phyloP scores from a whole-genome alignment of 805 yeast species.

The Torulaspora delbrueckii region DNA sequence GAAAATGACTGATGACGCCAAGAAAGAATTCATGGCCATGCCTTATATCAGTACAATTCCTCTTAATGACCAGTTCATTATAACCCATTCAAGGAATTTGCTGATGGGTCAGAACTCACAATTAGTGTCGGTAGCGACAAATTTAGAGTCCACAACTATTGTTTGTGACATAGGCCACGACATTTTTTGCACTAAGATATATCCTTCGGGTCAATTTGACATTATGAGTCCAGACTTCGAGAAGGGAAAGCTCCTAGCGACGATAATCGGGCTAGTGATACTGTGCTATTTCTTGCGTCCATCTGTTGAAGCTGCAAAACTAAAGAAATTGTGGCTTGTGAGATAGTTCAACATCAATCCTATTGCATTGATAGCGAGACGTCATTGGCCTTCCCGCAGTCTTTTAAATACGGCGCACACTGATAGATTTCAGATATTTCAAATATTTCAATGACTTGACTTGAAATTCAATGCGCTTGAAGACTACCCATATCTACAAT shows the following conservation, averaged over 20 bases:
- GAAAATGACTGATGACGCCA: constrained; percentile 47
- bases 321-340: constrained; percentile 51
- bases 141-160: constrained; percentile 75
- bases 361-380: neutral
- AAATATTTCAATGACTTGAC: neutral
- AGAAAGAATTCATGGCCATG: constrained; percentile 50
- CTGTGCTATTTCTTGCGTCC: constrained; percentile 52
- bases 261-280: constrained; percentile 50
- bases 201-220: constrained; percentile 85
- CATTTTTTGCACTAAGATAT: constrained; percentile 67
- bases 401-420: neutral
- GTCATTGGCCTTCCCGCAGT: neutral
- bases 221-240: constrained; percentile 63
- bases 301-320: constrained; percentile 48
- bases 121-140: constrained; percentile 51
- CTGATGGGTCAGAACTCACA: constrained; percentile 29
- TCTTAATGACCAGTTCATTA: constrained; percentile 43
- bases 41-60: constrained; percentile 64
- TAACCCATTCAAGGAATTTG: constrained; percentile 50
- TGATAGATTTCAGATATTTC: neutral
- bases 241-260: constrained; percentile 53
- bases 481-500: neutral
- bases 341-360: constrained; percentile 7
- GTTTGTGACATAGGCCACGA: constrained; percentile 66
- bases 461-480: neutral